Conservation (phyloP, 2,329 filamentous ascomycete genomes). For the Pezicula rhizophila region DNA sequence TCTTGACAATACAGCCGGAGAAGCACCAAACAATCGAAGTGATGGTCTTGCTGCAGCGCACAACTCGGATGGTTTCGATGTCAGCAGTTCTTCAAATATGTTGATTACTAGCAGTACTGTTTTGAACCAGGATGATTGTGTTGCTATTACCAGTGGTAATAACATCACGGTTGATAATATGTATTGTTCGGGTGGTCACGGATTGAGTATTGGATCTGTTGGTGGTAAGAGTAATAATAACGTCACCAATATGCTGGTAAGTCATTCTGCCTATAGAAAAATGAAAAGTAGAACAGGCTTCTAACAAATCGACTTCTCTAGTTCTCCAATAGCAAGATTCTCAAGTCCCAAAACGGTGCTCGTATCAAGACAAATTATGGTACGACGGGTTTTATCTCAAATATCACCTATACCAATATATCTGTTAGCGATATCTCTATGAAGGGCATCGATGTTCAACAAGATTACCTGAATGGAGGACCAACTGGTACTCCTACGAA, state of each 20-base stretch:
- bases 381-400: constrained; percentile 32
- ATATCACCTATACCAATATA: constrained; percentile 42
- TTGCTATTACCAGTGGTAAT: constrained; percentile 26
- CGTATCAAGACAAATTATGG: constrained; percentile 35
- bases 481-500: constrained; percentile 32
- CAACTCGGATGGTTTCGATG: constrained; percentile 50
- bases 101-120: constrained; percentile 27
- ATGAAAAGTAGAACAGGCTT: not conserved
- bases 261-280: not conserved
- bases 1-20: constrained; percentile 52
- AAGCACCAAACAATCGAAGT: constrained; percentile 30
- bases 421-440: constrained; percentile 35
- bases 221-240: constrained; percentile 29
- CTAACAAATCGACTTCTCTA: constrained; percentile 1
- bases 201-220: constrained; percentile 27
- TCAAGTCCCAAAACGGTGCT: constrained; percentile 28
- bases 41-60: constrained; percentile 24
- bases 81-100: constrained; percentile 38
- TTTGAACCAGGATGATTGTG: constrained; percentile 27
- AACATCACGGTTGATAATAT: constrained; percentile 25
- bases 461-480: constrained; percentile 45
- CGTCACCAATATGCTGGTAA: constrained; percentile 27
- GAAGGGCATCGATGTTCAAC: constrained; percentile 46
- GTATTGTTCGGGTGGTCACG: constrained; percentile 26
- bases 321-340: constrained; percentile 24